Conservation (phyloP, 208 protist genomes). For the Wallacemonas rigidus region DNA sequence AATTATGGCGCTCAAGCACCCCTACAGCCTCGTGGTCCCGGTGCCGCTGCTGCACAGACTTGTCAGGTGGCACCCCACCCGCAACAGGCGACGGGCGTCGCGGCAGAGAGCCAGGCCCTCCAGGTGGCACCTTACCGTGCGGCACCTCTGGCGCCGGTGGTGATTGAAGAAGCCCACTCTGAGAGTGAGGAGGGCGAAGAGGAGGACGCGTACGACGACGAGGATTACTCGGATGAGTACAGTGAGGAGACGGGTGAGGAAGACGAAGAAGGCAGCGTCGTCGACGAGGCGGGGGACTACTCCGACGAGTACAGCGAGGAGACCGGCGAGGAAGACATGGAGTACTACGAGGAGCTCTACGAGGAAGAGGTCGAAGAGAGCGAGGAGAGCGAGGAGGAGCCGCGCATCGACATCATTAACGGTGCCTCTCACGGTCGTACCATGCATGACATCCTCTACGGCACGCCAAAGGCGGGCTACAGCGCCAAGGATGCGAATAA, state of each 20-base stretch:
- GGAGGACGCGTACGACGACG: slow-evolving; percentile 13
- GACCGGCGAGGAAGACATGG: slow-evolving; percentile 12
- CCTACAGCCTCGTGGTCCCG: slow-evolving; percentile 3
- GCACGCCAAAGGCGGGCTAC: slow-evolving; percentile 50
- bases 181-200: slow-evolving; percentile 23
- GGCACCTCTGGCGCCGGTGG: neutral
- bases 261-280: neutral
- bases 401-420: slow-evolving; percentile 77
- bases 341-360: slow-evolving; percentile 67
- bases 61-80: neutral
- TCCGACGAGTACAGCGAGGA: slow-evolving; percentile 30
- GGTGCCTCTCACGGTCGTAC: slow-evolving; percentile 43
- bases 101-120: slow-evolving; percentile 7
- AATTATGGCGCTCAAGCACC: neutral
- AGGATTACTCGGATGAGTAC: slow-evolving; percentile 20
- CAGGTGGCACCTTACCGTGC: slow-evolving; percentile 4
- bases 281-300: slow-evolving; percentile 25
- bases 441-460: slow-evolving; percentile 65
- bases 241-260: slow-evolving; percentile 14
- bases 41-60: neutral
- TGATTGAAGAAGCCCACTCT: slow-evolving; percentile 18
- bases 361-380: slow-evolving; percentile 70
- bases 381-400: slow-evolving; percentile 70
- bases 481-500: slow-evolving; percentile 23
- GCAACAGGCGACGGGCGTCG: neutral